A percentile compares a stretch with the other conserved stretches of the same genome.
Evolutionary conservation across 2,329 filamentous ascomycete genomes (phyloP).

Genomic region (Penicillium sclerotiorum): DNA sequence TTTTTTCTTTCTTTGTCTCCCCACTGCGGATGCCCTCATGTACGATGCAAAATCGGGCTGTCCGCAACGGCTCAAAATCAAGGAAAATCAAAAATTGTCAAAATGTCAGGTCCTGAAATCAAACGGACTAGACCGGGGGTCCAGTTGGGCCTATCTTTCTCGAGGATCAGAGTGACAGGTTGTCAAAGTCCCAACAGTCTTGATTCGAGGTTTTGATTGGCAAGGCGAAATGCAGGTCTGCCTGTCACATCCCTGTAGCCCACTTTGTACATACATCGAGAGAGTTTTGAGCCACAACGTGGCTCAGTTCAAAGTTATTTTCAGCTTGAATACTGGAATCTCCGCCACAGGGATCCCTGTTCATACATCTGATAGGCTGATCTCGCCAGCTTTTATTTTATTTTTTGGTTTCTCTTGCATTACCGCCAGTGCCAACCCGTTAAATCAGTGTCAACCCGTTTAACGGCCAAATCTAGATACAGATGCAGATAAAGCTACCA

Average conservation of each 20-base stretch:
- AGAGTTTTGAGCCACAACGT: constrained; percentile 18
- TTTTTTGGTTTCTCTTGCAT: too few relatives aligned
- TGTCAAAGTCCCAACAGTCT: background rate
- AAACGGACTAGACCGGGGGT: background rate
- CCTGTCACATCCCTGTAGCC: constrained; percentile 10
- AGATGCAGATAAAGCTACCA: background rate
- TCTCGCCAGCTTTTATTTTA: background rate
- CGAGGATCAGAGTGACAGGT: background rate
- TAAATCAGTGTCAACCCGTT: background rate
- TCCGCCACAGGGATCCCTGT: background rate
- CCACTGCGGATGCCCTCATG: background rate
- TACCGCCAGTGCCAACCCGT: too few relatives aligned
- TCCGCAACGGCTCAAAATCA: background rate
- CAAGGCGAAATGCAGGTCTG: background rate
- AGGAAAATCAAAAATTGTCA: background rate
- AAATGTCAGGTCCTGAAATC: background rate
- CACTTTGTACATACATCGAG: too few relatives aligned
- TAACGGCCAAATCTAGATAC: background rate
- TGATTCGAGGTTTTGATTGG: background rate
- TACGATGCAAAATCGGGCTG: constrained; percentile 7
- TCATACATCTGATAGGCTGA: background rate
- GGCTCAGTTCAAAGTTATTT: constrained; percentile 9
- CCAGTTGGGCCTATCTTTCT: too few relatives aligned
- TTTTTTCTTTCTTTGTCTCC: constrained; percentile 1
- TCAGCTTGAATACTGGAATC: constrained; percentile 1